These are phyloP conservation scores for Phytophthora chlamydospora DNA, from an alignment of 352 stramenopile species.

Conservation along the genomic window DNA sequence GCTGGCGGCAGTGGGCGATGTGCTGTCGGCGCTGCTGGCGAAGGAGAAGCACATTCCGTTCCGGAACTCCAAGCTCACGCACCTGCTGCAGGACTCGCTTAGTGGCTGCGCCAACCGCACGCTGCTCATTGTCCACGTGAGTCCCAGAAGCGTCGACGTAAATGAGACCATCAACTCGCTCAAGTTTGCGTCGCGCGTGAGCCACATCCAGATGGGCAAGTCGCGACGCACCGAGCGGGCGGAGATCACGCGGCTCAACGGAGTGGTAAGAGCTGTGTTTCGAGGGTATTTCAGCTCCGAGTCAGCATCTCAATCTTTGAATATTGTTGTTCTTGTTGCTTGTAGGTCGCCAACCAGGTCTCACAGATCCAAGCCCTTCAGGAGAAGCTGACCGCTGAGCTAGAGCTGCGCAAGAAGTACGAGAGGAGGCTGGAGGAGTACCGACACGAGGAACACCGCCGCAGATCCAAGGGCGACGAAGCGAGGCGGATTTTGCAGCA, in stretches of 20 bases:
- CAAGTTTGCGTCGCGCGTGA: constrained; percentile 76
- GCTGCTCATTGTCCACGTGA: constrained; percentile 75
- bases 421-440: constrained; percentile 81
- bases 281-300: neutral
- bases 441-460: constrained; percentile 60
- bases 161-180: constrained; percentile 80
- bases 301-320: neutral
- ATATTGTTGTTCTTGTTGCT: constrained; percentile 2
- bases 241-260: constrained; percentile 66
- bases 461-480: constrained; percentile 58
- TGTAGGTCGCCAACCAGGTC: constrained; percentile 66
- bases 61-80: constrained; percentile 87
- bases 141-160: constrained; percentile 48
- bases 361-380: constrained; percentile 68
- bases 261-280: constrained; percentile 45
- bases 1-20: constrained; percentile 73
- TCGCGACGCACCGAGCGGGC: constrained; percentile 56
- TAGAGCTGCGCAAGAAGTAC: constrained; percentile 77
- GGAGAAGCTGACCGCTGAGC: constrained; percentile 66
- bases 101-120: constrained; percentile 45
- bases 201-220: constrained; percentile 44
- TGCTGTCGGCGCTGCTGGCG: constrained; percentile 64
- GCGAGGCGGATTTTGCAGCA: constrained; percentile 48
- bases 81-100: constrained; percentile 82
- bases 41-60: constrained; percentile 88